phyloP scores from a whole-genome alignment of 352 stramenopile genomes.

The Globisporangium cederbergense region DNA sequence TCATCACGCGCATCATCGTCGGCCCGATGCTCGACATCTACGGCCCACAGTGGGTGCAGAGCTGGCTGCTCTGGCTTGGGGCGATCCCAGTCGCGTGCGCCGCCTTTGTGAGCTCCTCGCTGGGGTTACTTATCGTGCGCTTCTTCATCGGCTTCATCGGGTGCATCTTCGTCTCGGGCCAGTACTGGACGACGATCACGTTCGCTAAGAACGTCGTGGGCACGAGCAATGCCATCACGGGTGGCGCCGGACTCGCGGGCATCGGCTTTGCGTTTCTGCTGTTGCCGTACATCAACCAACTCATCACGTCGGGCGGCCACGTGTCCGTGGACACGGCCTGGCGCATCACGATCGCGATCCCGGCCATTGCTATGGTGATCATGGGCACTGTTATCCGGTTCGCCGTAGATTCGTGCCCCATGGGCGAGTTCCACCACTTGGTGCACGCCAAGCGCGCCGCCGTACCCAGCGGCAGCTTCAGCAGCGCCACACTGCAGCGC shows the following conservation, averaged over 20 bases:
- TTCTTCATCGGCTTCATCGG: conserved; percentile 95
- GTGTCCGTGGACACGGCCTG: conserved; percentile 85
- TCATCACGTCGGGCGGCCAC: conserved; percentile 59
- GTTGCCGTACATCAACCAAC: conserved; percentile 84
- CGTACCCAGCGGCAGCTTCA: conserved; percentile 11
- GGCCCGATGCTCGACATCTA: conserved; percentile 93
- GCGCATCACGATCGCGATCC: conserved; percentile 89
- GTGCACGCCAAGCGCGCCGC: conserved; percentile 48
- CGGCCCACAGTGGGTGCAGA: conserved; percentile 85
- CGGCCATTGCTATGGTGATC: conserved; percentile 82
- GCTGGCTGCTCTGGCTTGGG: conserved; percentile 71
- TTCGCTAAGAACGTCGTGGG: conserved; percentile 94
- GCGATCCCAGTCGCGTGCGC: conserved; percentile 85
- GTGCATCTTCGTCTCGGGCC: conserved; percentile 92
- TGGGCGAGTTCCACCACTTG: conserved; percentile 91
- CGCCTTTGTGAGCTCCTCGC: conserved; percentile 82
- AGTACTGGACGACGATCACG: conserved; percentile 95
- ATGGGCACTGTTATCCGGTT: conserved; percentile 72
- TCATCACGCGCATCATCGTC: conserved; percentile 90
- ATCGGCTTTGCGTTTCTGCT: conserved; percentile 90
- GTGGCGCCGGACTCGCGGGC: conserved; percentile 91
- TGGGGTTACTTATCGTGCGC: conserved; percentile 78
- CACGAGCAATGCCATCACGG: conserved; percentile 91
- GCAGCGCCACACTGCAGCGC: background rate
- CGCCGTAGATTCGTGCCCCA: conserved; percentile 87